phyloP scores from a whole-genome alignment of 441 rosid species.

The Omphalea diandra region DNA sequence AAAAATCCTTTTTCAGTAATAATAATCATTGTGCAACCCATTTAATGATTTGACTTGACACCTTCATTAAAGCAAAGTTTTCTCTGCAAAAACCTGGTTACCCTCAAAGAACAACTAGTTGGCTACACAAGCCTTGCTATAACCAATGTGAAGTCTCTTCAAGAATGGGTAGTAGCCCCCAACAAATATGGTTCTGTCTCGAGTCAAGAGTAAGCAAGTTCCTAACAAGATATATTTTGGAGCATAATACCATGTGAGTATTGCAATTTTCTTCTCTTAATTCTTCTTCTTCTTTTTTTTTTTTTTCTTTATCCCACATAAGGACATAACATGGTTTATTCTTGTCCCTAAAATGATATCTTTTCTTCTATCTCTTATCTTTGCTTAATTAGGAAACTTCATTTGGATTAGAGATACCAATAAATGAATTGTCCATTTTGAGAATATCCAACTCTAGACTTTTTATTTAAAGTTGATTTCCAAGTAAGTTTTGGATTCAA shows the following conservation, averaged over 20 bases:
- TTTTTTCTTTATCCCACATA: too few species aligned
- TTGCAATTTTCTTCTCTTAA: neutral
- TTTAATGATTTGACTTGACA: constrained; percentile 14
- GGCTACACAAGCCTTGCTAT: constrained; percentile 1
- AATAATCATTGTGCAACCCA: constrained; percentile 2
- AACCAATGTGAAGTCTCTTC: neutral
- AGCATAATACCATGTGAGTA: neutral
- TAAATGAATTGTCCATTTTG: too few species aligned
- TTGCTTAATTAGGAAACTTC: too few species aligned
- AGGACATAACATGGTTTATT: too few species aligned
- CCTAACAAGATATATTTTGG: neutral
- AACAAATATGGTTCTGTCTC: neutral
- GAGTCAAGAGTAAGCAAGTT: neutral
- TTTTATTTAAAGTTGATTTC: too few species aligned
- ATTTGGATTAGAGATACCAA: too few species aligned
- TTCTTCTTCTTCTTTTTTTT: neutral
- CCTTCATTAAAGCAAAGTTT: neutral
- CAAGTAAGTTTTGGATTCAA: too few species aligned
- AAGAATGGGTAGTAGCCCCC: neutral
- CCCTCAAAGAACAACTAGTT: neutral
- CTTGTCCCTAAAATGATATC: too few species aligned
- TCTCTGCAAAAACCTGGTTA: neutral
- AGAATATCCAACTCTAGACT: too few species aligned
- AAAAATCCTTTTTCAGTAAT: neutral
- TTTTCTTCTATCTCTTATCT: too few species aligned